phyloP scores from a whole-genome alignment of 2,329 filamentous ascomycete genomes.

The Tolypocladium endophyticum region DNA sequence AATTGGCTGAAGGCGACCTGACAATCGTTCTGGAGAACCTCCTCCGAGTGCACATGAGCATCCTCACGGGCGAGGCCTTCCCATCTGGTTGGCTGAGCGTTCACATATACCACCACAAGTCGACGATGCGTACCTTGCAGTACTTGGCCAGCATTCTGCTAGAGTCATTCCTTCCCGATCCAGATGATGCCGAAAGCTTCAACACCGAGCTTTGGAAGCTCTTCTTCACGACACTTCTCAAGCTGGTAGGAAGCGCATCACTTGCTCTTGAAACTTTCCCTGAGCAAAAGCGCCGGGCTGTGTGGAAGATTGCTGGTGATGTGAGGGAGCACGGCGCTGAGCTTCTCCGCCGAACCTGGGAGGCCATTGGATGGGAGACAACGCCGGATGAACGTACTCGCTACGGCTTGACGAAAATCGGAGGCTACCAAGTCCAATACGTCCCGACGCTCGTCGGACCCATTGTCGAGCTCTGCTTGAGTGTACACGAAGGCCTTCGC shows the following conservation, averaged over 20 bases:
- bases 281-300: constrained; percentile 88
- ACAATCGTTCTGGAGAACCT: constrained; percentile 66
- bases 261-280: constrained; percentile 91
- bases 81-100: constrained; percentile 84
- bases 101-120: constrained; percentile 86
- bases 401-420: constrained; percentile 75
- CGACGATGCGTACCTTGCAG: constrained; percentile 75
- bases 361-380: constrained; percentile 94
- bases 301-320: constrained; percentile 98
- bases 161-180: constrained; percentile 75
- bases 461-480: constrained; percentile 88
- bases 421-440: constrained; percentile 96
- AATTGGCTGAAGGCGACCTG: constrained; percentile 64
- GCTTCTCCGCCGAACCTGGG: constrained; percentile 76
- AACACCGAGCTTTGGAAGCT: constrained; percentile 90
- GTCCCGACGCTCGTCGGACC: constrained; percentile 85
- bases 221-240: constrained; percentile 83
- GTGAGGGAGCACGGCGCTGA: constrained; percentile 86
- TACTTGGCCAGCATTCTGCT: constrained; percentile 71
- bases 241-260: constrained; percentile 78
- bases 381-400: constrained; percentile 64
- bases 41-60: constrained; percentile 78
- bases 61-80: constrained; percentile 82
- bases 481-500: constrained; percentile 84
- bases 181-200: constrained; percentile 85